phyloP scores from a whole-genome alignment of 805 yeast species.

The Kazachstania psychrophila region DNA sequence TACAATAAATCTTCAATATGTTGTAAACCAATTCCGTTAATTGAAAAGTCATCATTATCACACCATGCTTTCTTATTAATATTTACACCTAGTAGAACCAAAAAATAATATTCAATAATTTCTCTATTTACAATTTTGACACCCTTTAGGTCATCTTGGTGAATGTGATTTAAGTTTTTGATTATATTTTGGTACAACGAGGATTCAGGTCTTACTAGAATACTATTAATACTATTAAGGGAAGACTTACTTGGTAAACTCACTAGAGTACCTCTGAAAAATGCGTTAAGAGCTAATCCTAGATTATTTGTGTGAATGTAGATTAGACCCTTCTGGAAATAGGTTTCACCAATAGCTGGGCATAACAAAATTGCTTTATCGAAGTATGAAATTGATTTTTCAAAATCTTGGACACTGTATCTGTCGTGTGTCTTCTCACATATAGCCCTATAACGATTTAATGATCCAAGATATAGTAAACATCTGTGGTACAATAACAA shows the following conservation, averaged over 20 bases:
- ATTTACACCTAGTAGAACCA: conserved; percentile 22
- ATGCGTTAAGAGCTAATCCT: conserved; percentile 19
- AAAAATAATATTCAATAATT: conserved; percentile 26
- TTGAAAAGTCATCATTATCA: conserved; percentile 5
- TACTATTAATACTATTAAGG: conserved; percentile 35
- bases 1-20: conserved; percentile 13
- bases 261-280: conserved; percentile 45
- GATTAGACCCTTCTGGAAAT: conserved; percentile 23
- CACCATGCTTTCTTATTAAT: conserved; percentile 21
- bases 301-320: conserved; percentile 21
- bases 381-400: conserved; percentile 39
- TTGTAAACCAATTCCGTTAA: conserved; percentile 11
- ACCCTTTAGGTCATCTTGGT: conserved; percentile 19
- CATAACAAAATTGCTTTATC: conserved; percentile 45
- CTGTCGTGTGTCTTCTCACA: conserved; percentile 35
- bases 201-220: conserved; percentile 31
- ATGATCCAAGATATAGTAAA: conserved; percentile 44
- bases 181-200: conserved; percentile 19
- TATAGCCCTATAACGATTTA: conserved; percentile 47
- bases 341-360: conserved; percentile 61
- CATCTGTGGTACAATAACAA: conserved; percentile 16
- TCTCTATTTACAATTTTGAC: conserved; percentile 24
- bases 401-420: conserved; percentile 35
- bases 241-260: conserved; percentile 43
- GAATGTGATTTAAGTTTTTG: conserved; percentile 10